These are phyloP conservation scores for Penicillium dipodomyicola DNA, from an alignment of 495 filamentous ascomycete genomes.

Conservation along the genomic window DNA sequence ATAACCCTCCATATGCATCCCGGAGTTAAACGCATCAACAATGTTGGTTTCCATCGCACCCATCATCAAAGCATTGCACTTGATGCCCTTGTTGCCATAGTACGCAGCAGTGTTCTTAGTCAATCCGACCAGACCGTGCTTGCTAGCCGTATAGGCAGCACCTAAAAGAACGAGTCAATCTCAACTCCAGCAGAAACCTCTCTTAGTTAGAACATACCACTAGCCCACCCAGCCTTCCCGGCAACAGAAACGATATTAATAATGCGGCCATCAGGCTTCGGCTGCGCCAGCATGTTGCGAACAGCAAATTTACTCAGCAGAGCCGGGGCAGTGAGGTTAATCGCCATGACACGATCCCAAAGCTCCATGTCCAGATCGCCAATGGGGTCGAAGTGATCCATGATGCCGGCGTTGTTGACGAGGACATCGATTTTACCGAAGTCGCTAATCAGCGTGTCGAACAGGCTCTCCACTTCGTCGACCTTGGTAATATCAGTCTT, in stretches of 20 bases:
- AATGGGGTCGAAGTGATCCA: constrained; percentile 57
- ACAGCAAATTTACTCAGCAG: constrained; percentile 53
- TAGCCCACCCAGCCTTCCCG: constrained; percentile 33
- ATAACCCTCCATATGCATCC: constrained; percentile 46
- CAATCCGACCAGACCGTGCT: constrained; percentile 49
- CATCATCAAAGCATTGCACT: constrained; percentile 53
- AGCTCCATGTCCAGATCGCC: constrained; percentile 47
- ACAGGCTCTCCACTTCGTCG: constrained; percentile 36
- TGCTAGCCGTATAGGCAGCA: constrained; percentile 50
- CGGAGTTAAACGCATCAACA: constrained; percentile 43
- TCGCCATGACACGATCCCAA: constrained; percentile 57
- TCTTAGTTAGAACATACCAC: constrained; percentile 24
- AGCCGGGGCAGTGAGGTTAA: constrained; percentile 61
- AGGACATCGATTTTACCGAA: constrained; percentile 41
- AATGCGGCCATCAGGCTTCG: constrained; percentile 31
- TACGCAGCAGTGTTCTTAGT: constrained; percentile 62
- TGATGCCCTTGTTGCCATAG: constrained; percentile 57
- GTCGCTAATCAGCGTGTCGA: constrained; percentile 29
- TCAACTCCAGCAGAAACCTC: background rate
- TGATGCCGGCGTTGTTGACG: constrained; percentile 49
- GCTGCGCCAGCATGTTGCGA: constrained; percentile 38
- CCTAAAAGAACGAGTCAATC: constrained; percentile 35
- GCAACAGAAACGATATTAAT: constrained; percentile 42
- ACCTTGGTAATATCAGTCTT: constrained; percentile 42
- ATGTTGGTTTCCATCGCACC: constrained; percentile 60